phyloP scores from a whole-genome alignment of 257 asterid species.

The Plantago elongata region DNA sequence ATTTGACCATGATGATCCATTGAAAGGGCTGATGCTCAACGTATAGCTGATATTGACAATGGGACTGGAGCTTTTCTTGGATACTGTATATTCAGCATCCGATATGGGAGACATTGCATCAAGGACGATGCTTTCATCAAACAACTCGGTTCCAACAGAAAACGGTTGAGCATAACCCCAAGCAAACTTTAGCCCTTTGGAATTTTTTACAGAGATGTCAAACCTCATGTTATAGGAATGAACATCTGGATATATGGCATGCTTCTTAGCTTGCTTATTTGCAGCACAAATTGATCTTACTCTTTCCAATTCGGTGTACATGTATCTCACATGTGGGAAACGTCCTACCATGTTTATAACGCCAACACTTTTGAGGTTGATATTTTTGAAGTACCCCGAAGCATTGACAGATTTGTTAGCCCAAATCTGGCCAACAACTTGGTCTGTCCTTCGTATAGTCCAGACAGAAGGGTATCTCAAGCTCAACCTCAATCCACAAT shows the following conservation, averaged over 20 bases:
- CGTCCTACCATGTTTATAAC: not conserved
- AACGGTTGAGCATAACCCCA: conserved; percentile 51
- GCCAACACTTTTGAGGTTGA: conserved; percentile 21
- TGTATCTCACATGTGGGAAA: conserved; percentile 35
- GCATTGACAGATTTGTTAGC: conserved; percentile 34
- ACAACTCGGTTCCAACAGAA: conserved; percentile 34
- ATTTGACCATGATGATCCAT: not conserved
- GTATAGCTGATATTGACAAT: conserved; percentile 46
- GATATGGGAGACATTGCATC: conserved; percentile 1
- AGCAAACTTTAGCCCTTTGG: conserved; percentile 18
- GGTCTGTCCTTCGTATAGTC: conserved; percentile 33
- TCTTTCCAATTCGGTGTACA: conserved; percentile 39
- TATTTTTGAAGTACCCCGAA: conserved; percentile 35
- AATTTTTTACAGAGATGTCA: conserved; percentile 30
- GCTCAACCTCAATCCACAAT: conserved; percentile 49
- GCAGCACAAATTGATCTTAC: conserved; percentile 28
- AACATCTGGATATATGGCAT: conserved; percentile 37
- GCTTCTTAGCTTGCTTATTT: conserved; percentile 19
- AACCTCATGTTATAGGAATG: conserved; percentile 48
- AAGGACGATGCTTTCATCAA: not conserved
- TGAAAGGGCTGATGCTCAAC: conserved; percentile 19
- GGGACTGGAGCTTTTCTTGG: conserved; percentile 6
- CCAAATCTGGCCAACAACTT: conserved; percentile 46
- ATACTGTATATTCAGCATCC: not conserved
- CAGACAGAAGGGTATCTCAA: conserved; percentile 40